Evolutionary conservation across 345 rosid species (phyloP), one percentile per base, ranked within the genome.

Genomic region (Streptanthus diversifolius): DNA sequence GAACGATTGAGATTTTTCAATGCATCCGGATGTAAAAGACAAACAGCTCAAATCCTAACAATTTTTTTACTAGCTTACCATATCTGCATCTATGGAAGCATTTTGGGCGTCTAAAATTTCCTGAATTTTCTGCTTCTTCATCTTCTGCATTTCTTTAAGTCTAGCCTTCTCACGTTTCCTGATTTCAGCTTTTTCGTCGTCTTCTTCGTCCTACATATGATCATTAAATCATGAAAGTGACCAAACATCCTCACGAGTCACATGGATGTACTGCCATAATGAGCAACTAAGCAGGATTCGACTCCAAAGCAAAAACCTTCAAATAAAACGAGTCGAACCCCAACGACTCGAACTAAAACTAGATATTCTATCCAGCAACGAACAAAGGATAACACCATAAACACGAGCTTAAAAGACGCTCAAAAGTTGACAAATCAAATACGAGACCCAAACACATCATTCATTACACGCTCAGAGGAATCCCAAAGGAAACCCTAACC

Each of bases 61-160:
- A 8, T 1, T 48, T 13, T 56, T 3, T 30, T 30, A 54, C 37
- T 8, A 54, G 21, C 12, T 40, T 57, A 95, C 98, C 92, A 95
- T 95, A 66, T 91, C 99, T 35, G 96, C 95, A 52, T 95, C 97
- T 14, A 91, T 85, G 39, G 96, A 83, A 12, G 99, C 98, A 82
- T 95, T 95, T 74, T 95, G 99, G 0, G 80, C 79, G 32, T 95
- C 98, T 72, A 95, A 71, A 72, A 95, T 87, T 63, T 95, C 98
- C 80, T 95, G 99, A 83, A 95, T 79, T 86, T 92, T 92, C 77
- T 92, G 90, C 39, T 86, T 95, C 87, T 95, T 95, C 79, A 87
- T 21, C 71, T 79, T 81, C 84, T 90, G 93, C 96, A 95, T 86
- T 75, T 90, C 97, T 62, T 82, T 92, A 37, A 91, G 90, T 48